Conservation (phyloP, 106 monocot species). For the Dioscorea zingiberensis region DNA sequence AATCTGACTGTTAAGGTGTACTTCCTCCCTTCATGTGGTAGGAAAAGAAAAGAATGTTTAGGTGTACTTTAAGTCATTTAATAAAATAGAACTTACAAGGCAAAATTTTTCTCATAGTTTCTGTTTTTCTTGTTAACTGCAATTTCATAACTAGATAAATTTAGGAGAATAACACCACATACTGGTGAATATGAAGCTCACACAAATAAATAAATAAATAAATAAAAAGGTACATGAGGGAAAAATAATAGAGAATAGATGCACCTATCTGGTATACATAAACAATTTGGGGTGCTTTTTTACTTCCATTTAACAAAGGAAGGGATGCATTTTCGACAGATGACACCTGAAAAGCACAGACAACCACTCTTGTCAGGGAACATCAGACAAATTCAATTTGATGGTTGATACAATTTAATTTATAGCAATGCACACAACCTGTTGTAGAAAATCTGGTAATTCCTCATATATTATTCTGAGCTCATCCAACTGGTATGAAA, state of each 20-base stretch:
- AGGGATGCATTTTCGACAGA: slow-evolving; percentile 60
- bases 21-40: too few relatives aligned
- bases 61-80: too few relatives aligned
- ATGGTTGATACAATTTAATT: background rate
- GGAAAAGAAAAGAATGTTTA: too few relatives aligned
- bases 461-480: slow-evolving; percentile 83
- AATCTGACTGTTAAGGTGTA: too few relatives aligned
- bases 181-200: too few relatives aligned
- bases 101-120: too few relatives aligned
- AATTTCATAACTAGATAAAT: too few relatives aligned
- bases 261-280: slow-evolving; percentile 95
- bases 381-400: background rate
- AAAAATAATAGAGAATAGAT: slow-evolving; percentile 2
- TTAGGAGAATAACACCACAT: too few relatives aligned
- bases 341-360: slow-evolving; percentile 51
- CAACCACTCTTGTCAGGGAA: slow-evolving; percentile 1
- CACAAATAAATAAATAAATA: too few relatives aligned
- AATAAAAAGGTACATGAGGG: background rate
- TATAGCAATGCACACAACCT: slow-evolving; percentile 28
- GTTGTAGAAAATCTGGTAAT: slow-evolving; percentile 76
- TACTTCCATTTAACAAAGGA: slow-evolving; percentile 27
- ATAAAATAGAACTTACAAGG: too few relatives aligned
- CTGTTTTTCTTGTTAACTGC: too few relatives aligned
- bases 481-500: slow-evolving; percentile 75
- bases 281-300: slow-evolving; percentile 63